Evolutionary conservation across 2,329 filamentous ascomycete species (phyloP).

Genomic region (Cladosporium cucumerinum): DNA sequence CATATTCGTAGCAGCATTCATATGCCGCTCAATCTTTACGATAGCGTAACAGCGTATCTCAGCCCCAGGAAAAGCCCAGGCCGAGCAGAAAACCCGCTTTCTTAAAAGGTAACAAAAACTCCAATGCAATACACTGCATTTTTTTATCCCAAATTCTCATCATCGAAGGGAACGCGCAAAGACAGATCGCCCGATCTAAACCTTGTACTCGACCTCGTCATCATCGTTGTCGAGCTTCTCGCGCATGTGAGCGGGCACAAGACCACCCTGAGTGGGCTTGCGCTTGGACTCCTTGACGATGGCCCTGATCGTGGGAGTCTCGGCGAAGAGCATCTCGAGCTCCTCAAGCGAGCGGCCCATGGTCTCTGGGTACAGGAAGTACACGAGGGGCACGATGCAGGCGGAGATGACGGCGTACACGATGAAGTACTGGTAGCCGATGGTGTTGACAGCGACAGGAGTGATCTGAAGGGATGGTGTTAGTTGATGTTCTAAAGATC

Average conservation of each 20-base stretch:
- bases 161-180: not conserved
- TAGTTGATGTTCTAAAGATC: not conserved
- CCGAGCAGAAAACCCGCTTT: not conserved
- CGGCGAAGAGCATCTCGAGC: conserved; percentile 39
- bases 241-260: conserved; percentile 13
- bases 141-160: not conserved
- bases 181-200: not conserved
- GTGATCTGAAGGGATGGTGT: conserved; percentile 31
- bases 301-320: conserved; percentile 3
- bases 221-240: conserved; percentile 13
- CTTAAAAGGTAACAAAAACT: not conserved
- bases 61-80: not conserved
- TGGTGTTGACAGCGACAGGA: conserved; percentile 15
- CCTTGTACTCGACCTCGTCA: conserved; percentile 15
- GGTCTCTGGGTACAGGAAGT: conserved; percentile 43
- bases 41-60: conserved; percentile 5
- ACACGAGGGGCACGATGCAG: conserved; percentile 31
- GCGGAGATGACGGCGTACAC: conserved; percentile 15
- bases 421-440: conserved; percentile 19
- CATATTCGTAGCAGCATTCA: not conserved
- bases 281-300: conserved; percentile 16
- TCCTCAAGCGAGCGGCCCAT: conserved; percentile 40
- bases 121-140: not conserved
- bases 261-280: conserved; percentile 14
- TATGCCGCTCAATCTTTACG: not conserved